These are phyloP conservation scores for Pleurotus citrinopileatus DNA, from an alignment of 768 basidiomycete species.

Conservation along the genomic window DNA sequence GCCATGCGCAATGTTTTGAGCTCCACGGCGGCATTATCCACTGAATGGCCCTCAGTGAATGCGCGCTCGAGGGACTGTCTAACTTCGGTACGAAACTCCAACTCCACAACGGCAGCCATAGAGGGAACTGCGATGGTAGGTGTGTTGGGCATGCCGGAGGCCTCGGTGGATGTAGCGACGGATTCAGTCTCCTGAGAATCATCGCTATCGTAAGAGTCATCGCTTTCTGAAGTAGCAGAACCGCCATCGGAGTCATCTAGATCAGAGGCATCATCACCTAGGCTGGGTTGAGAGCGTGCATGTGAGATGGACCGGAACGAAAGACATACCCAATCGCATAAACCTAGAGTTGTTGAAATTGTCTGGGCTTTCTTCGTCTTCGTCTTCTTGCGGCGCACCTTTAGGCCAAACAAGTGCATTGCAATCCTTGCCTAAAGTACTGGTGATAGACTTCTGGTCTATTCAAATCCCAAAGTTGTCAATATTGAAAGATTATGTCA, in stretches of 20 bases:
- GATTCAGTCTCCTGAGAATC: conserved; percentile 23
- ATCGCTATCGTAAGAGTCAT: conserved; percentile 39
- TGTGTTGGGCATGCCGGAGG: conserved; percentile 39
- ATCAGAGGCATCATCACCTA: conserved; percentile 65
- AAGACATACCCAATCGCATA: conserved; percentile 65
- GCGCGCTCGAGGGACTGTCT: conserved; percentile 87
- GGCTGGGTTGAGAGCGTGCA: too few relatives aligned
- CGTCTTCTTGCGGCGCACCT: conserved; percentile 53
- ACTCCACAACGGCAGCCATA: conserved; percentile 43
- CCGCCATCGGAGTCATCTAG: conserved; percentile 59
- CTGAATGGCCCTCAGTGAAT: conserved; percentile 86
- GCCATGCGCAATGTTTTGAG: conserved; percentile 97
- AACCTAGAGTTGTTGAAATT: conserved; percentile 63
- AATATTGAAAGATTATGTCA: conserved; percentile 6
- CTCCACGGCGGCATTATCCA: conserved; percentile 92
- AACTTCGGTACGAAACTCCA: conserved; percentile 77
- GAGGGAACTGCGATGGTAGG: conserved; percentile 36
- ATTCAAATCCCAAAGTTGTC: conserved; percentile 6
- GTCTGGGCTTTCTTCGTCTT: conserved; percentile 60
- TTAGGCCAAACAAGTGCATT: conserved; percentile 84
- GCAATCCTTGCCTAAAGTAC: conserved; percentile 60
- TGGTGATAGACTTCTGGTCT: conserved; percentile 49
- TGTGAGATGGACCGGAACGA: conserved; percentile 4
- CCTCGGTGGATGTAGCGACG: conserved; percentile 45
- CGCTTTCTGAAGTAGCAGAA: conserved; percentile 48